These are phyloP conservation scores for Yamadazyma pseudoaaseri DNA, from an alignment of 1,139 yeast genomes.

Conservation along the genomic window DNA sequence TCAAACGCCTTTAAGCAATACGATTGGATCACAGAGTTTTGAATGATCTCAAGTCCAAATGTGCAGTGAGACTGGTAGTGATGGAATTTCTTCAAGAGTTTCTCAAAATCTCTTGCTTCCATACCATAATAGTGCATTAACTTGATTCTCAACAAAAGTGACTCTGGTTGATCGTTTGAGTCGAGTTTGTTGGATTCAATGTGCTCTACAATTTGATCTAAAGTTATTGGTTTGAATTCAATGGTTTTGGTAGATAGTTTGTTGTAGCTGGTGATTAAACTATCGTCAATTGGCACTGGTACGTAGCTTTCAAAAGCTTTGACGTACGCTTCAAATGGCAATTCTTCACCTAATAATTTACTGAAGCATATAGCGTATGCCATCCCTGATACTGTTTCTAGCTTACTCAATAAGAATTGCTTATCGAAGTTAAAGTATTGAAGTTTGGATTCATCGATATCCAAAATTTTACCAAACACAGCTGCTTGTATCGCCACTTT, in stretches of 20 bases:
- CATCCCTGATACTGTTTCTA: slow-evolving; percentile 8
- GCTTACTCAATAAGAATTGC: slow-evolving; percentile 6
- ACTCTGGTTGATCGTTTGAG: slow-evolving; percentile 20
- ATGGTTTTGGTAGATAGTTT: slow-evolving; percentile 1
- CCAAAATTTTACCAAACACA: slow-evolving; percentile 12
- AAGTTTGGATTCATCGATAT: slow-evolving; percentile 7
- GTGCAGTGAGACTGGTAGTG: slow-evolving; percentile 35
- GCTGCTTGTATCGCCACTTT: slow-evolving; percentile 3
- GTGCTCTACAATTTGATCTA: slow-evolving; percentile 12
- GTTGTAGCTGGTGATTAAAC: slow-evolving; percentile 5
- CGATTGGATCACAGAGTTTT: slow-evolving; percentile 26
- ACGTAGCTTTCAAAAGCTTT: slow-evolving; percentile 12
- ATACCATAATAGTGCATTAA: slow-evolving; percentile 40
- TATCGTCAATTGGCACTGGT: slow-evolving; percentile 1
- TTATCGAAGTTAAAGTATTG: slow-evolving; percentile 10
- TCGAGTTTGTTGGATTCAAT: slow-evolving; percentile 27
- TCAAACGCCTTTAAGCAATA: slow-evolving; percentile 43
- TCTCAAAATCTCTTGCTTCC: slow-evolving; percentile 25
- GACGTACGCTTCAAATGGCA: slow-evolving; percentile 8
- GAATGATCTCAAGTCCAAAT: slow-evolving; percentile 36
- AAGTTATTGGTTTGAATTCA: background rate
- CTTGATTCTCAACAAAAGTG: slow-evolving; percentile 26
- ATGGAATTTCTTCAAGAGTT: slow-evolving; percentile 31
- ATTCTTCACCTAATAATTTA: slow-evolving; percentile 7
- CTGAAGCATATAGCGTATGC: slow-evolving; percentile 13